These are phyloP conservation scores for Golovinomyces cichoracearum DNA, from an alignment of 2,329 filamentous ascomycete genomes.

Conservation along the genomic window DNA sequence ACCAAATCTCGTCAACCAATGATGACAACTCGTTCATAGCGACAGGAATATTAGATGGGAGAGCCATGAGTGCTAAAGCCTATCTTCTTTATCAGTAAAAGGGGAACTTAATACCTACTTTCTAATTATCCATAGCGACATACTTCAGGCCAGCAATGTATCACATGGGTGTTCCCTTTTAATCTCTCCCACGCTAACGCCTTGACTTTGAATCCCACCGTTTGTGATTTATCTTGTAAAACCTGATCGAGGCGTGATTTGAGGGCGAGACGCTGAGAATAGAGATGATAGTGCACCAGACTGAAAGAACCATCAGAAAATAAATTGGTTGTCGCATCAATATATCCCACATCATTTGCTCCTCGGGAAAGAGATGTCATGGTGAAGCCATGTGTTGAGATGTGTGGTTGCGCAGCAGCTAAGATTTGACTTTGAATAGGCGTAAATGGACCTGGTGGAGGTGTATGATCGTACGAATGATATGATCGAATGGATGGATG, in stretches of 20 bases:
- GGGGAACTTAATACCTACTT: background rate
- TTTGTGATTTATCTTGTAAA: conserved; percentile 11
- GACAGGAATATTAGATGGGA: conserved; percentile 48
- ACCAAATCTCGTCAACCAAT: conserved; percentile 81
- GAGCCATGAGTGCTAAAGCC: conserved; percentile 71
- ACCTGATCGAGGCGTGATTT: background rate
- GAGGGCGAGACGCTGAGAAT: conserved; percentile 30
- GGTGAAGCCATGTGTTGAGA: conserved; percentile 66
- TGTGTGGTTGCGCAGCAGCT: conserved; percentile 49
- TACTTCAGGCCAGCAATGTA: conserved; percentile 70
- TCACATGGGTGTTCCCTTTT: conserved; percentile 43
- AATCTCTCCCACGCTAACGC: conserved; percentile 51
- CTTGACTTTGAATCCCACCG: conserved; percentile 39
- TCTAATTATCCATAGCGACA: conserved; percentile 8
- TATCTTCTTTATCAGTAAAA: conserved; percentile 3
- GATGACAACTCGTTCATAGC: conserved; percentile 55
- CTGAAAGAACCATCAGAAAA: conserved; percentile 59
- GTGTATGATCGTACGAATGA: conserved; percentile 46
- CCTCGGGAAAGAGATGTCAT: conserved; percentile 45
- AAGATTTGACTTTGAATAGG: conserved; percentile 51
- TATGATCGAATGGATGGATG: too few relatives aligned
- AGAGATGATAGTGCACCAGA: conserved; percentile 54
- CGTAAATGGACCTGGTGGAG: conserved; percentile 34
- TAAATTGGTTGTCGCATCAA: conserved; percentile 62
- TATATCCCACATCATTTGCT: conserved; percentile 60